Evolutionary conservation across 768 basidiomycete species (phyloP), one percentile per base, ranked within the genome.

Genomic region (Cystobasidium tubakii): DNA sequence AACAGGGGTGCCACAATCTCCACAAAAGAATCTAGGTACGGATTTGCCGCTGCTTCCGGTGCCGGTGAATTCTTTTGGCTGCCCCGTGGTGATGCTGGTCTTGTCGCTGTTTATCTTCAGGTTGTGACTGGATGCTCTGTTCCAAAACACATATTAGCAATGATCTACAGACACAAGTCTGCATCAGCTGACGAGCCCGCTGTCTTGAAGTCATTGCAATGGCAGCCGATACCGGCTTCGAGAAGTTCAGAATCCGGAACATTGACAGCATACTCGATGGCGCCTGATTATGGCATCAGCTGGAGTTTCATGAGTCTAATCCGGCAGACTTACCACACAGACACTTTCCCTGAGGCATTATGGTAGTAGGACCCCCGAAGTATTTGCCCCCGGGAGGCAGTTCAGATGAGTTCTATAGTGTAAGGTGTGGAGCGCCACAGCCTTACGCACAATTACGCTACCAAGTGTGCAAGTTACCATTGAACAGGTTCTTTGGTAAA

Each of bases 11-110:
- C 73, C 73, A 65, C 73, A 74, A 33, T 53, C 73, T 1, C 64
- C 63, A 25, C 73, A 74, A 62, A 74, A 74, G 65, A 66, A 54
- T 31, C 73, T 64, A 17, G 54, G 44, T 12, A 74, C 63, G 12
- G 65, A 17, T 23, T 67, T 74, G 54, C 73, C 73, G 34, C 53
- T 60, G 21, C 44, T 55, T n/a, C 46, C 50, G 19, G 33, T 67
- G 7, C 31, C 43, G 39, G 42, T 46, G 33, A 43, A 46, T 25
- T 54, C 25, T 29, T 46, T 60, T 9, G 54, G 69, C 29, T 55
- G 17, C 7, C 69, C 69, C 25, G 60, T 31, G 13, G 53, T 60
- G 27, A 23, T 3, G 21, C 12, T 21, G 9, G 42, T 1, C 9
- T 54, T 25, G n/a, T 31, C 25, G 31, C 43, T 42, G 23, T 31